Conservation (phyloP, 176 grass and related monocot genomes). For the Musa beccarii region DNA sequence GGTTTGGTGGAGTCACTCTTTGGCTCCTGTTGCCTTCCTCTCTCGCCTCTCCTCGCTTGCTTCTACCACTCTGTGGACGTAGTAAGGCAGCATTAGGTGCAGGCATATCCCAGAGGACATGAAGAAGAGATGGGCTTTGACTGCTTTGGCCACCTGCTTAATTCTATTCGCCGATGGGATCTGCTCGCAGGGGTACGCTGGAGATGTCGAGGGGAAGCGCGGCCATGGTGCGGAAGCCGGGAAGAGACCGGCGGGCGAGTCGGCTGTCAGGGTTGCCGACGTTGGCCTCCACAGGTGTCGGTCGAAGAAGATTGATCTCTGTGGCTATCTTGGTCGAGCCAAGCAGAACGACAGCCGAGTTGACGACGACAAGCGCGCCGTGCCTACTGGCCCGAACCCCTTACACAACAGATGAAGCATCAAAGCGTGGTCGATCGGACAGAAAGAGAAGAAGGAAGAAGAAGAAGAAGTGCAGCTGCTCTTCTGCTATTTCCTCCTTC, state of each 20-base stretch:
- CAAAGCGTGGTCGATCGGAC: background rate
- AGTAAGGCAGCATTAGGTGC: background rate
- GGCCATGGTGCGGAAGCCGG: background rate
- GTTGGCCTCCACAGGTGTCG: background rate
- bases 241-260: background rate
- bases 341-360: slow-evolving; percentile 20
- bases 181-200: slow-evolving; percentile 23
- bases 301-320: slow-evolving; percentile 10
- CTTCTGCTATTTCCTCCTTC: no score
- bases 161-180: slow-evolving; percentile 21
- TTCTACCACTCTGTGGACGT: background rate
- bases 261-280: background rate
- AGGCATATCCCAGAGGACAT: background rate
- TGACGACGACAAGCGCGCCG: slow-evolving; percentile 49
- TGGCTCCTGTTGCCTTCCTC: background rate
- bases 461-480: background rate
- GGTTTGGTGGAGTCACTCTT: background rate
- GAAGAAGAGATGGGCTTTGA: slow-evolving; percentile 22
- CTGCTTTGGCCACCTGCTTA: slow-evolving; percentile 21
- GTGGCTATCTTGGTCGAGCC: no score
- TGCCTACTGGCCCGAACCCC: slow-evolving; percentile 68
- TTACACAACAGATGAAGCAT: slow-evolving; percentile 69
- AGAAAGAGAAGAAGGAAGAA: background rate
- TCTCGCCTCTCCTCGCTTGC: background rate
- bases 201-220: slow-evolving; percentile 17